Base-by-base conservation (phyloP, 164 flowering plant genomes). In the Annona squamosa region DNA sequence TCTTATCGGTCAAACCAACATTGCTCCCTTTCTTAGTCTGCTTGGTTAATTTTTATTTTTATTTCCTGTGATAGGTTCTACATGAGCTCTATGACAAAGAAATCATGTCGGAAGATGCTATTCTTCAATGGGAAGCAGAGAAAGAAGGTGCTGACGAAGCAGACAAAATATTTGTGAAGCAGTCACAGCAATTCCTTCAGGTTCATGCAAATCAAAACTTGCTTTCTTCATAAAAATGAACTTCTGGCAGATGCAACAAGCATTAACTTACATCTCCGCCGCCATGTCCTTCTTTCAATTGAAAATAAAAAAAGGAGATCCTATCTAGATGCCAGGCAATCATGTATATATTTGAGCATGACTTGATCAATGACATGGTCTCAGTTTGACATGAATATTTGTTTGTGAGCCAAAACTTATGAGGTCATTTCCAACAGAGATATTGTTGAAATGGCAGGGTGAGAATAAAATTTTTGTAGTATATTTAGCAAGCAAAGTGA, bases 71-170 rank as follows among this genome's bases (percentile, higher is more conserved):
- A 46, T 81, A 95, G 99, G 81, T 93, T 77, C 79, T 95, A 81
- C 87, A 78, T 72, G 75, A 82, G 74, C 79, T 95, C 59, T 95
- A 95, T 76, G 96, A 87, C 26, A 80, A 83, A 74, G 98, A 95
- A 42, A 74, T 95, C 41, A 59, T 91, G 65, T 77, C 86, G 71
- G 99, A 95, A 83, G 97, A 89, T 26, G 96, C 98, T 16, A 86
- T 95, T 75, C 75, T 90, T n/a, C 80, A 77, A 10, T 95, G 99
- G 99, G 97, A 89, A 37, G 80, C 81, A 48, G 99, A 95, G 75
- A 95, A 88, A 78, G 88, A 82, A 77, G 91, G 84, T 13, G 99
- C 97, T 1, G 99, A 93, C 76, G 98, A 93, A 70, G 79, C 87
- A 1, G 98, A 95, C 75, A 95, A 82, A 77, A 71, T 89, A 67